Base-by-base conservation (phyloP, 1,139 yeast species). In the Magnusiomyces suaveolens region DNA sequence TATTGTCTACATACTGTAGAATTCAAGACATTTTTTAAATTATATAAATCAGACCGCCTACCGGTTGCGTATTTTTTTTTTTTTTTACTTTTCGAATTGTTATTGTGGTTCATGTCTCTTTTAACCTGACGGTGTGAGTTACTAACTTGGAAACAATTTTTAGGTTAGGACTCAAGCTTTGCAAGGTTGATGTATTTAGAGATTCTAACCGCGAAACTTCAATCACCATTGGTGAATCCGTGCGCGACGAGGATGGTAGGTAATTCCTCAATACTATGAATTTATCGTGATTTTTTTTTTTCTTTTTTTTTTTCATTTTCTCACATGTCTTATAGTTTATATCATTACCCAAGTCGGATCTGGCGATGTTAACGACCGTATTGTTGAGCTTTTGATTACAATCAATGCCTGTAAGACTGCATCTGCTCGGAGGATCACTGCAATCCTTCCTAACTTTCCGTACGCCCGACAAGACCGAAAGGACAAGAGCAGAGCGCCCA, bases 401-500 rank as follows among this genome's bases (percentile, higher is more conserved):
- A 85, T 92, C 64, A 88, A 88, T 69, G 97, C 97, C 26, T 92
- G 97, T 72, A 87, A 86, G 67, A 87, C 92, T 2, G 98, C 97
- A 2, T 84, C 95, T 57, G 97, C 97, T 2, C 80, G 97, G 67
- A 79, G 96, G 62, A 88, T 92, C 69, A 89, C 97, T 1, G 97
- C 95, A 1, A 95, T 92, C 44, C 78, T 92, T 62, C 98, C 98
- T 54, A n/a, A n/a, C n/a, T n/a, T n/a, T n/a, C n/a, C n/a, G n/a
- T n/a, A n/a, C n/a, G n/a, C n/a, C n/a, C n/a, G 98, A 71, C 98
- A 92, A 73, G 98, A 92, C 72, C 81, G 95, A 69, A 92, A 92
- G 72, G 97, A 92, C 72, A 92, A 92, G 72, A 82, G 90, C 57
- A 79, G 98, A 66, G 98, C 98, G 10, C 97, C 97, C 52, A 92